These are phyloP conservation scores for Tricladium varicosporioides DNA, from an alignment of 2,329 filamentous ascomycete species.

Conservation along the genomic window DNA sequence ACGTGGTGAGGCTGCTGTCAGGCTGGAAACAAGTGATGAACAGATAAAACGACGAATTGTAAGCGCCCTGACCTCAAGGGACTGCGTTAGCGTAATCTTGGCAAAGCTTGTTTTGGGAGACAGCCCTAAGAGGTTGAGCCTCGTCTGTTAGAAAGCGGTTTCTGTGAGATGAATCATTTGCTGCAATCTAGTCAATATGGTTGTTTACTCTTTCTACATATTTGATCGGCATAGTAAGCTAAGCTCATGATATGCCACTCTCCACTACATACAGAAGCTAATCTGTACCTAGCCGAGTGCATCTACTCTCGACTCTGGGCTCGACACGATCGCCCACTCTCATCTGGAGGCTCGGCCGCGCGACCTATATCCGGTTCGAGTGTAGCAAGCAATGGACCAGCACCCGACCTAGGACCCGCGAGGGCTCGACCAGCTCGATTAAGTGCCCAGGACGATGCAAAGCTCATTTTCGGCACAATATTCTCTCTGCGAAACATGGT, in stretches of 20 bases:
- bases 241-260: neutral
- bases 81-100: conserved; percentile 1
- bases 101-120: conserved; percentile 21
- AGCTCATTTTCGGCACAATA: conserved; percentile 94
- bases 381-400: conserved; percentile 40
- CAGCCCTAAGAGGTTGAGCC: conserved; percentile 6
- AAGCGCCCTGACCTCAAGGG: neutral
- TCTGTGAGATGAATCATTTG: neutral
- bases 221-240: conserved; percentile 93
- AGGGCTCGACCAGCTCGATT: conserved; percentile 33
- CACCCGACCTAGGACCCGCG: conserved; percentile 31
- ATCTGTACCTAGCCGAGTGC: conserved; percentile 72
- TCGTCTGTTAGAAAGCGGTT: neutral
- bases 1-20: conserved; percentile 6
- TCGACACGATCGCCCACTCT: conserved; percentile 34
- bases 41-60: neutral
- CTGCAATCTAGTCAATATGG: conserved; percentile 56
- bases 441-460: conserved; percentile 76
- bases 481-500: conserved; percentile 97
- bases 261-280: conserved; percentile 4
- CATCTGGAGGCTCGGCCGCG: conserved; percentile 41
- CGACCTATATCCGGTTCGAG: conserved; percentile 49
- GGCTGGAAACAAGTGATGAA: neutral
- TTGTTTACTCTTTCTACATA: conserved; percentile 97
- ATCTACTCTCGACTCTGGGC: conserved; percentile 89